Conservation (phyloP, 345 rosid genomes). For the Erysimum cheiranthoides region DNA sequence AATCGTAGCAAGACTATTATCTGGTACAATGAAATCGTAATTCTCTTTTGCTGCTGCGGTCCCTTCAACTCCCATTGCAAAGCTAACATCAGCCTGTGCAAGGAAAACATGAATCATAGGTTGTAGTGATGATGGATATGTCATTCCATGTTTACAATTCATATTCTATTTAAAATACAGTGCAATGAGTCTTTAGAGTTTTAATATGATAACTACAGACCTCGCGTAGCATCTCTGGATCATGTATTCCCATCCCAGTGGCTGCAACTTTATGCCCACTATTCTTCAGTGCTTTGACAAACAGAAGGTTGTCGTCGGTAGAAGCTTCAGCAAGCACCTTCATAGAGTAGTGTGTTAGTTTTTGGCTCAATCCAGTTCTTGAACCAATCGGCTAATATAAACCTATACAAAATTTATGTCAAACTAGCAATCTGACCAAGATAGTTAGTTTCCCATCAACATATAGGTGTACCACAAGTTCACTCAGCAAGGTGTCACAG, state of each 20-base stretch:
- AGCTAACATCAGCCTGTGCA: constrained; percentile 86
- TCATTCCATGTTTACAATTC: constrained; percentile 1
- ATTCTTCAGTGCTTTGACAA: constrained; percentile 76
- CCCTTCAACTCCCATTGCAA: constrained; percentile 86
- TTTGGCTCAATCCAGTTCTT: constrained; percentile 7
- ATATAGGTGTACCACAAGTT: constrained; percentile 1
- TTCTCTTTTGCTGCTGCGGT: constrained; percentile 88
- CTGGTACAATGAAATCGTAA: constrained; percentile 81
- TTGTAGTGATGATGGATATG: constrained; percentile 28
- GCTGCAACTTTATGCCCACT: constrained; percentile 84
- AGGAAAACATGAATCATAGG: constrained; percentile 29
- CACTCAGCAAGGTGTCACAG: constrained; percentile 7
- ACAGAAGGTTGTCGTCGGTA: constrained; percentile 72
- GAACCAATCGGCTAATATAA: neutral
- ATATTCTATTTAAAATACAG: neutral
- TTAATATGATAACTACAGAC: constrained; percentile 34
- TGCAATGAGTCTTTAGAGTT: neutral
- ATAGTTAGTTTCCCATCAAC: constrained; percentile 9
- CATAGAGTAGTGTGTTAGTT: constrained; percentile 28
- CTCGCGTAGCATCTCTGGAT: constrained; percentile 76
- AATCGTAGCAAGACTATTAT: constrained; percentile 76
- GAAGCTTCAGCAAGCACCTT: constrained; percentile 87
- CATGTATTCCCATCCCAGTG: constrained; percentile 94
- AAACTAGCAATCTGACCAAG: neutral
- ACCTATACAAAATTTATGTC: neutral